Conservation (phyloP, 2,329 filamentous ascomycete genomes). For the Microdochium trichocladiopsis region DNA sequence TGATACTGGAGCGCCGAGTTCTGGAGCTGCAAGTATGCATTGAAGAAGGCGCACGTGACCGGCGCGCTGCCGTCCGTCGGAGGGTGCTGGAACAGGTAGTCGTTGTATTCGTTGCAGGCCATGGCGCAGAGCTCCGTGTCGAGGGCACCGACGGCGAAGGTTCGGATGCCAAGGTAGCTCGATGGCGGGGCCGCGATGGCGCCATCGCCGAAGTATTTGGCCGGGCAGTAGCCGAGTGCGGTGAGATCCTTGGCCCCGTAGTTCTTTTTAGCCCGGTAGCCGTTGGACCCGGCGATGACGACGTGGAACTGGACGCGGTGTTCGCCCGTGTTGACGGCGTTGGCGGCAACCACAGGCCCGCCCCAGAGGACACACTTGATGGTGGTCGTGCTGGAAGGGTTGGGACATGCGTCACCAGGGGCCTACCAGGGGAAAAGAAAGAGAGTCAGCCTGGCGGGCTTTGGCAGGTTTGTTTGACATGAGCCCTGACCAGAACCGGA, state of each 20-base stretch:
- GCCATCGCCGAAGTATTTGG: conserved; percentile 4
- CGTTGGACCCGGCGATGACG: conserved; percentile 7
- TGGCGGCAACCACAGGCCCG: conserved; percentile 12
- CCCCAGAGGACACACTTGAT: conserved; percentile 23
- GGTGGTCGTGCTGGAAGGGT: conserved; percentile 14
- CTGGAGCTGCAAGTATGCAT: no score
- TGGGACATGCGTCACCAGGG: conserved; percentile 9
- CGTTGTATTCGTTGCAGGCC: conserved; percentile 9
- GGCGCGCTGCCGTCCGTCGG: not conserved
- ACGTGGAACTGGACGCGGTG: conserved; percentile 13
- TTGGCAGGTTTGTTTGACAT: not conserved
- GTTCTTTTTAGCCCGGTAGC: conserved; percentile 1
- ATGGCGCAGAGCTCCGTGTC: conserved; percentile 8
- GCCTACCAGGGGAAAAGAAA: not conserved
- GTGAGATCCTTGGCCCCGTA: no score
- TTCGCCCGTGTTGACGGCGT: conserved; percentile 13
- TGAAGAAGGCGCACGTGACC: no score
- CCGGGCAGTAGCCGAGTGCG: no score
- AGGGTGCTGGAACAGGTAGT: conserved; percentile 5
- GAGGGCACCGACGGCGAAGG: conserved; percentile 8
- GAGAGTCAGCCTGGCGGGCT: no score
- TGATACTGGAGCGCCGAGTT: no score
- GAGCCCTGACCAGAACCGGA: conserved; percentile 4
- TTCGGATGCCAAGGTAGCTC: conserved; percentile 10
- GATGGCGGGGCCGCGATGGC: conserved; percentile 9